Evolutionary conservation across 805 yeast species (phyloP).

Genomic region (Vanderwaltozyma verrucispora): DNA sequence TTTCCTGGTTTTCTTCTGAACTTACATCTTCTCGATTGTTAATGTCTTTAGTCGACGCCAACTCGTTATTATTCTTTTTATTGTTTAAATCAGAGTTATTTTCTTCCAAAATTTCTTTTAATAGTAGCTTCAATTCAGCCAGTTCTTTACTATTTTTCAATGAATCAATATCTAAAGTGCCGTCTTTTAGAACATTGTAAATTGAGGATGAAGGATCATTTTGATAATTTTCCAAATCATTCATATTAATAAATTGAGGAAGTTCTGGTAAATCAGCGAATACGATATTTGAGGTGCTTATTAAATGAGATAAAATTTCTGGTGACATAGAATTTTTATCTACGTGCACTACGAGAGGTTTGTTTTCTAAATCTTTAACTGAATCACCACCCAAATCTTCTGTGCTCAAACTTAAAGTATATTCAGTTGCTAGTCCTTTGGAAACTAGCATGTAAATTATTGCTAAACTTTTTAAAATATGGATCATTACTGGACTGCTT

Average conservation of each 20-base stretch:
- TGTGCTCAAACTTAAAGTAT: constrained; percentile 1
- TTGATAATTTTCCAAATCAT: constrained; percentile 6
- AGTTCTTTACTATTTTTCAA: constrained; percentile 6
- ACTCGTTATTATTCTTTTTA: constrained; percentile 1
- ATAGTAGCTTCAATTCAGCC: constrained; percentile 5
- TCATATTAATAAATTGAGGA: constrained; percentile 12
- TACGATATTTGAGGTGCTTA: constrained; percentile 9
- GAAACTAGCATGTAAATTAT: not conserved
- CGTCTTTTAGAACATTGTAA: constrained; percentile 2
- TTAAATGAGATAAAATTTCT: constrained; percentile 8
- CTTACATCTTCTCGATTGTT: no score
- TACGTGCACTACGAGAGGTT: constrained; percentile 7
- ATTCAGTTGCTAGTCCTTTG: not conserved
- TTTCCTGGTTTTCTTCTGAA: no score
- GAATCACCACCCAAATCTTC: constrained; percentile 4
- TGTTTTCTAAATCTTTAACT: not conserved
- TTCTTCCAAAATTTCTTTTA: constrained; percentile 7
- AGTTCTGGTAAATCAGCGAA: constrained; percentile 13
- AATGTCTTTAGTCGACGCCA: not conserved
- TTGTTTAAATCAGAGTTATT: constrained; percentile 1
- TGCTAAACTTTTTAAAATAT: constrained; percentile 3
- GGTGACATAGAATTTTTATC: constrained; percentile 8
- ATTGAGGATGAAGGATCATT: not conserved
- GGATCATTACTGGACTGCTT: not conserved
- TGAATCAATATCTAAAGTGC: constrained; percentile 1